Conservation (phyloP, 2,329 filamentous ascomycete genomes). For the Aurifilum marmelostoma region DNA sequence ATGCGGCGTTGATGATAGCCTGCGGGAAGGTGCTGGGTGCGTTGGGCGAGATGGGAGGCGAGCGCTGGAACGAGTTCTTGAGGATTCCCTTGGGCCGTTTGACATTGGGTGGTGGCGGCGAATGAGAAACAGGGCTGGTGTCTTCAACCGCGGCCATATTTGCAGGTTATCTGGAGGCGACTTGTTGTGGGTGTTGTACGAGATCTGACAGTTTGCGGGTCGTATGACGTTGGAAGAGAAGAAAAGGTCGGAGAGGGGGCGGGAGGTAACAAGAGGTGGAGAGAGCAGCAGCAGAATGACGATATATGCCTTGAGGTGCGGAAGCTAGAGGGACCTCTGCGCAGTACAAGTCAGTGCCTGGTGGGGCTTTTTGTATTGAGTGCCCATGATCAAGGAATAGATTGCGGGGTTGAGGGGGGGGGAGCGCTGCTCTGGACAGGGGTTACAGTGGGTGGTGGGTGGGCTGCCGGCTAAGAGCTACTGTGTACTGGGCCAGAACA, state of each 20-base stretch:
- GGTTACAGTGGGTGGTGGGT: neutral
- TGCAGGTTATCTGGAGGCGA: constrained; percentile 24
- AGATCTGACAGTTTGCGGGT: neutral
- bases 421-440: neutral
- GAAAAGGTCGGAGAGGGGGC: neutral
- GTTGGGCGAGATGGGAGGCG: constrained; percentile 57
- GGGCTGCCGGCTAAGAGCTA: neutral
- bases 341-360: neutral
- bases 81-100: constrained; percentile 71
- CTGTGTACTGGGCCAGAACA: neutral
- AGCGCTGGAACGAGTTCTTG: constrained; percentile 79
- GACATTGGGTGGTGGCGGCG: constrained; percentile 45
- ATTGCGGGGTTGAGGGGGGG: neutral
- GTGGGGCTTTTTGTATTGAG: constrained; percentile 7
- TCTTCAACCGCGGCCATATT: constrained; percentile 48
- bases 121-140: constrained; percentile 44
- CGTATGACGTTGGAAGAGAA: neutral
- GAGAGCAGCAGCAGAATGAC: constrained; percentile 8
- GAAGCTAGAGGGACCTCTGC: neutral
- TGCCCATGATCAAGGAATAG: neutral
- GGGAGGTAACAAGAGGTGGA: constrained; percentile 1
- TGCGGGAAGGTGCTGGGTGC: constrained; percentile 35
- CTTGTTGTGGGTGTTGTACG: constrained; percentile 2
- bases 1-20: constrained; percentile 31
- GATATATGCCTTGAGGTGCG: neutral